phyloP scores from a whole-genome alignment of 2,329 filamentous ascomycete genomes.

The Botrytis sinoallii region DNA sequence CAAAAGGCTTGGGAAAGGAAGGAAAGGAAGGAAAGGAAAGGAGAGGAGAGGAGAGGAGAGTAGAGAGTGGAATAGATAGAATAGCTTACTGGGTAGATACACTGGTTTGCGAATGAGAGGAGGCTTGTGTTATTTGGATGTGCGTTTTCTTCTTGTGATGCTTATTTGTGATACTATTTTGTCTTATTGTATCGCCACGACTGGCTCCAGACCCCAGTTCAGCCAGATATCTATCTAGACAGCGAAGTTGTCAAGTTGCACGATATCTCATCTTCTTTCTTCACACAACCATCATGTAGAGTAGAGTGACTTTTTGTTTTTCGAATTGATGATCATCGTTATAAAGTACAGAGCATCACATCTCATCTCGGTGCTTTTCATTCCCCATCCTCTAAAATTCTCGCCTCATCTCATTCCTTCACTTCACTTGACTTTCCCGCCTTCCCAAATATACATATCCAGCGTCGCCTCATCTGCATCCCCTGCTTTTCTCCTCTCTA shows the following conservation, averaged over 20 bases:
- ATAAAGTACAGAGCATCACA: slow-evolving; percentile 16
- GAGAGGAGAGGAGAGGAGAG: neutral
- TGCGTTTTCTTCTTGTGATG: neutral
- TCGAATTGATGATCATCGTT: slow-evolving; percentile 14
- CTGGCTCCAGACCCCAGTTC: neutral
- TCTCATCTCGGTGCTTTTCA: slow-evolving; percentile 12
- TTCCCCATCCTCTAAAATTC: neutral
- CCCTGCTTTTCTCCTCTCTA: slow-evolving; percentile 12
- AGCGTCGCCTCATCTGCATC: neutral
- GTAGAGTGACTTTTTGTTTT: slow-evolving; percentile 10
- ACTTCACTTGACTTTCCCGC: neutral
- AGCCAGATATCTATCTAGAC: neutral
- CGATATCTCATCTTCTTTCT: neutral
- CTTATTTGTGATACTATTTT: neutral
- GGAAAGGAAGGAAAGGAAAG: neutral
- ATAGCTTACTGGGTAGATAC: neutral
- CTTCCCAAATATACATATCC: slow-evolving; percentile 17
- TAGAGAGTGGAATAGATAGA: neutral
- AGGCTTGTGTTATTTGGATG: too few relatives aligned
- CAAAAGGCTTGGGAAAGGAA: neutral
- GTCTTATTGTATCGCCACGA: neutral
- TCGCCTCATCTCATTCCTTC: neutral
- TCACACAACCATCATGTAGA: neutral
- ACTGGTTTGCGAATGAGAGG: neutral
- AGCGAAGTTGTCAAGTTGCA: neutral